Conservation (phyloP, 495 filamentous ascomycete genomes). For the Astrocystis sublimbata region DNA sequence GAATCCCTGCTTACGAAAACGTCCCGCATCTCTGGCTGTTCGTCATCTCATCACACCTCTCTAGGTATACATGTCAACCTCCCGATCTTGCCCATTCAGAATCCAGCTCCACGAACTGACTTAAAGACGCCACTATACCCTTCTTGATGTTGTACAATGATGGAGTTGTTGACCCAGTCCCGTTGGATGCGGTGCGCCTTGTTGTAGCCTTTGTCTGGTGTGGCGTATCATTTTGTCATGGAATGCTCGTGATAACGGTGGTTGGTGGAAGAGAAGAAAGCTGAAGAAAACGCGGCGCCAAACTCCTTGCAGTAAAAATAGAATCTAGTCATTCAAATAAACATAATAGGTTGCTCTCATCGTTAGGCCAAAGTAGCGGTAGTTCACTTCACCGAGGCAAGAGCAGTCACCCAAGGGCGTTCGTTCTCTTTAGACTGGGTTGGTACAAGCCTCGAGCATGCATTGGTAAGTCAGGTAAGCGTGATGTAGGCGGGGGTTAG, state of each 20-base stretch:
- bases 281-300: conserved; percentile 9
- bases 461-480: background rate
- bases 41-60: conserved; percentile 16
- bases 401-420: background rate
- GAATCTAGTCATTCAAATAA: conserved; percentile 19
- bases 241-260: conserved; percentile 10
- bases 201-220: conserved; percentile 25
- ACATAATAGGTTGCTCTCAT: background rate
- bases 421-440: background rate
- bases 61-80: conserved; percentile 8
- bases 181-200: conserved; percentile 35
- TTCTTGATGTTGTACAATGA: conserved; percentile 27
- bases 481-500: conserved; percentile 22
- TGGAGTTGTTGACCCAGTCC: conserved; percentile 28
- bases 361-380: background rate
- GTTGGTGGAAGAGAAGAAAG: background rate
- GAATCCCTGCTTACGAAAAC: conserved; percentile 4
- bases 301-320: conserved; percentile 19
- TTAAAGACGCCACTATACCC: conserved; percentile 22
- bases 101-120: background rate
- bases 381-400: background rate
- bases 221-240: conserved; percentile 18
- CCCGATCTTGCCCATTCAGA: conserved; percentile 10
- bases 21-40: conserved; percentile 18
- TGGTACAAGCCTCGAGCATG: background rate